Evolutionary conservation across 2,329 filamentous ascomycete genomes (phyloP), one percentile per base, ranked within the genome.

Genomic region (Trichocomaceae sp.): DNA sequence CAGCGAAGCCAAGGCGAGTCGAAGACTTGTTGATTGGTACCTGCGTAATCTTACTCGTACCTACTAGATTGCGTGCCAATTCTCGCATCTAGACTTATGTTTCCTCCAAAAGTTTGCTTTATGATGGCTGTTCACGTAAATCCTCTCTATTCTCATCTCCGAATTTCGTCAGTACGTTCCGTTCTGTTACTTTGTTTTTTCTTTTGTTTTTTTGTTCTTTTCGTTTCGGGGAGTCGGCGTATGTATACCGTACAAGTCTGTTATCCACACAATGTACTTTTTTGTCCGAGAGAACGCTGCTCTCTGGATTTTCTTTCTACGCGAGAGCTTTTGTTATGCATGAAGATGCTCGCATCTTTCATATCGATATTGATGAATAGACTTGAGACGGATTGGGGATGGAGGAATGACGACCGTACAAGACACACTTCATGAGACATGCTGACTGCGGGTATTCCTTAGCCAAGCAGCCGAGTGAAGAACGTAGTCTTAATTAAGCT

Each of bases 1-100:
- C 64, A 96, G 92, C 57, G 93, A 99, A 77, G 92, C 92, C 63
- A 99, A 99, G 85, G 90, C 96, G 58, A 93, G 93, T 69, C 84
- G 93, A 66, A 95, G 93, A 78, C 79, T 99, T 68, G 92, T 99
- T 62, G 93, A 99, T 76, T 99, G 93, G 93, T 99, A 99, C 75
- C 83, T 99, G 70, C 86, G 93, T 71, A 99, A 99, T 80, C 80
- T 99, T 68, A 88, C 91, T 58, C 86, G 93, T 72, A 95, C 91
- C 57, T 99, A 99, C 79, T 95, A 55, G 33, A n/a, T 42, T 45
- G 17, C 44, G 35, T 35, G 17, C 1, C 13, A 17, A n/a, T 41
- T 57, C 33, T 51, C 37, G 37, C 41, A 41, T 50, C 53, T 59
- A 55, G 50, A 48, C 35, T 55, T 52, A 50, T 58, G 42, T 55